These are phyloP conservation scores for Durusdinium trenchii DNA, from an alignment of 73 alveolate genomes.

Conservation along the genomic window DNA sequence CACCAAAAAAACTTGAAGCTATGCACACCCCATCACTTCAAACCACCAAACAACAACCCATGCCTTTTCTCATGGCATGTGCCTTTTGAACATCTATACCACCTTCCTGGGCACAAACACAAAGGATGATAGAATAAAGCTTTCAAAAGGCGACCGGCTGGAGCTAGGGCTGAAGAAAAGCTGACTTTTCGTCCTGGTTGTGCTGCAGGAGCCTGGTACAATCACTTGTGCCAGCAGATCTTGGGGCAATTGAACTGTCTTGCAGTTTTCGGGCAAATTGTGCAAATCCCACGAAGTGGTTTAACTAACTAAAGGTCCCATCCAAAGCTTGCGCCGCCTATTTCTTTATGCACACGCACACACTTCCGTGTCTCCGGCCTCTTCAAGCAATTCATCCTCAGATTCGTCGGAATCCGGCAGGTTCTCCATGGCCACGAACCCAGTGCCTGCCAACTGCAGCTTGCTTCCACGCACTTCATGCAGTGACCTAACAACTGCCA, in stretches of 20 bases:
- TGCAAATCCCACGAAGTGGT: no score
- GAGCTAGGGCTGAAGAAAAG: no score
- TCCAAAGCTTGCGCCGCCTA: no score
- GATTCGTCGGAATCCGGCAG: conserved; percentile 54
- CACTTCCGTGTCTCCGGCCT: background rate
- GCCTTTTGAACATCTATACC: background rate
- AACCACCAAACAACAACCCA: background rate
- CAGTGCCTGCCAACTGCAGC: conserved; percentile 59
- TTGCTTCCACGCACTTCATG: no score
- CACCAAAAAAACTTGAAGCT: background rate
- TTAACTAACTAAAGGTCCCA: no score
- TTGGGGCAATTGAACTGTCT: no score
- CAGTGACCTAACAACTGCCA: no score
- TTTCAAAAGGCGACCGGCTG: no score
- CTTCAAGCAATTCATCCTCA: conserved; percentile 45
- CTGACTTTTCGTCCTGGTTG: no score
- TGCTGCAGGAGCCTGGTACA: no score
- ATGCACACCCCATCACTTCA: background rate
- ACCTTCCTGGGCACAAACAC: background rate
- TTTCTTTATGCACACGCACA: background rate
- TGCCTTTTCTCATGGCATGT: conserved; percentile 29
- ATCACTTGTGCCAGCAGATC: no score
- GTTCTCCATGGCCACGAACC: background rate
- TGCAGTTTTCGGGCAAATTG: no score
- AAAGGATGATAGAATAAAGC: background rate